Evolutionary conservation across 495 filamentous ascomycete species (phyloP).

Genomic region (Penicillium paradoxum): DNA sequence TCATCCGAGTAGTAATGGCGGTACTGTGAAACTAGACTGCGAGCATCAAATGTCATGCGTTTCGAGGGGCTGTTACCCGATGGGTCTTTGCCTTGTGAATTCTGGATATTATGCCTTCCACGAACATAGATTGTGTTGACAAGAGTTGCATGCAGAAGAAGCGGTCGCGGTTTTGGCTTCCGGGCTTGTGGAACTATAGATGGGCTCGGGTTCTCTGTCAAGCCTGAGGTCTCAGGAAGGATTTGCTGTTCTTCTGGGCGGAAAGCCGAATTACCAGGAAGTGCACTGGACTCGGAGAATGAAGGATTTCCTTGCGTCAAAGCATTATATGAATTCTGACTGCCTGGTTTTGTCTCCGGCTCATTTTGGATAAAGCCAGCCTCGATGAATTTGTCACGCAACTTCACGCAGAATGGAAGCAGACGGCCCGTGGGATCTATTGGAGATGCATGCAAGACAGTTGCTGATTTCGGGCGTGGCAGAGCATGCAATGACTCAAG

Average conservation of each 20-base stretch:
- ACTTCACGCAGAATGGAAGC: slow-evolving; percentile 55
- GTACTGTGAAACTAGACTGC: slow-evolving; percentile 29
- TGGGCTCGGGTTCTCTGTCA: neutral
- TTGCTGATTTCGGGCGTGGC: slow-evolving; percentile 33
- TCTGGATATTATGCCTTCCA: slow-evolving; percentile 31
- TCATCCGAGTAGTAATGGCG: slow-evolving; percentile 32
- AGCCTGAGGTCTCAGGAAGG: neutral
- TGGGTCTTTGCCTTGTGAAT: neutral
- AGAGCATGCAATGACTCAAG: slow-evolving; percentile 36
- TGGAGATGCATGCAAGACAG: slow-evolving; percentile 53
- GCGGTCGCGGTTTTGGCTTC: slow-evolving; percentile 42
- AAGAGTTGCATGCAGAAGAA: slow-evolving; percentile 80
- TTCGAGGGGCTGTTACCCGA: slow-evolving; percentile 29
- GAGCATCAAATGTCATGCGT: slow-evolving; percentile 36
- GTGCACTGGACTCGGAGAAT: neutral
- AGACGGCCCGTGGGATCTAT: slow-evolving; percentile 53
- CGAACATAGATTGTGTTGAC: slow-evolving; percentile 79
- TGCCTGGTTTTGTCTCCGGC: slow-evolving; percentile 7
- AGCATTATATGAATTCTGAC: neutral
- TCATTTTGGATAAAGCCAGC: slow-evolving; percentile 59
- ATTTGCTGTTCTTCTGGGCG: neutral
- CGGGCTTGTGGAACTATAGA: slow-evolving; percentile 10
- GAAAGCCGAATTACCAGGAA: neutral
- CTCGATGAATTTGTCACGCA: slow-evolving; percentile 57
- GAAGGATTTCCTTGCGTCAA: neutral